A percentile compares a stretch with the other conserved stretches of the same genome.
Evolutionary conservation across 2,329 filamentous ascomycete genomes (phyloP).

Genomic region (Xylariaceae sp.): DNA sequence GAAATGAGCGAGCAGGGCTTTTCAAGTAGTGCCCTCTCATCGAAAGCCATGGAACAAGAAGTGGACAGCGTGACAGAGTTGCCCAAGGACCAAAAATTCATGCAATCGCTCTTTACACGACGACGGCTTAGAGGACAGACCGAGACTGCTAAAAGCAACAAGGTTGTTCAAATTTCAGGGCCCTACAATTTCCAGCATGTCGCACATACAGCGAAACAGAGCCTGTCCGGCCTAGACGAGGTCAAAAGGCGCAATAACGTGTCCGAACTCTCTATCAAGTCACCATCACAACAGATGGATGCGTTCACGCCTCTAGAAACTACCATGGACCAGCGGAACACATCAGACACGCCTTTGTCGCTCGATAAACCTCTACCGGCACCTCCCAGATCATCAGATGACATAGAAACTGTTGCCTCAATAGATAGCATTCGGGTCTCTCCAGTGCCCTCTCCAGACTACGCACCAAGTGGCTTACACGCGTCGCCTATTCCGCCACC

Average conservation of each 20-base stretch:
- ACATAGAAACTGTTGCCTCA: slow-evolving; percentile 43
- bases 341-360: slow-evolving; percentile 1
- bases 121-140: slow-evolving; percentile 36
- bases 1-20: slow-evolving; percentile 48
- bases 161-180: slow-evolving; percentile 50
- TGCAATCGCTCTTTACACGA: slow-evolving; percentile 49
- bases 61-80: slow-evolving; percentile 31
- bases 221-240: slow-evolving; percentile 38
- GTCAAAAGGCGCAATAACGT: slow-evolving; percentile 39
- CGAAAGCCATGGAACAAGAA: slow-evolving; percentile 39
- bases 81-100: slow-evolving; percentile 40
- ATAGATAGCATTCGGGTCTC: slow-evolving; percentile 47
- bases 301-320: slow-evolving; percentile 20
- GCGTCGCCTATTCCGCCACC: slow-evolving; percentile 43
- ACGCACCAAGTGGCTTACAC: slow-evolving; percentile 36
- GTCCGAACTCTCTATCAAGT: slow-evolving; percentile 41
- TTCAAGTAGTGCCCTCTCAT: slow-evolving; percentile 46
- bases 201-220: slow-evolving; percentile 52
- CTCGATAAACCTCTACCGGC: slow-evolving; percentile 24
- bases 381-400: slow-evolving; percentile 31
- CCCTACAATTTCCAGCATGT: slow-evolving; percentile 67
- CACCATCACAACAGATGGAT: slow-evolving; percentile 30
- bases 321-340: slow-evolving; percentile 8
- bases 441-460: slow-evolving; percentile 49
- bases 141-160: slow-evolving; percentile 33